phyloP scores from a whole-genome alignment of 1,284 basidiomycete genomes.

The Apiotrichum gamsii region DNA sequence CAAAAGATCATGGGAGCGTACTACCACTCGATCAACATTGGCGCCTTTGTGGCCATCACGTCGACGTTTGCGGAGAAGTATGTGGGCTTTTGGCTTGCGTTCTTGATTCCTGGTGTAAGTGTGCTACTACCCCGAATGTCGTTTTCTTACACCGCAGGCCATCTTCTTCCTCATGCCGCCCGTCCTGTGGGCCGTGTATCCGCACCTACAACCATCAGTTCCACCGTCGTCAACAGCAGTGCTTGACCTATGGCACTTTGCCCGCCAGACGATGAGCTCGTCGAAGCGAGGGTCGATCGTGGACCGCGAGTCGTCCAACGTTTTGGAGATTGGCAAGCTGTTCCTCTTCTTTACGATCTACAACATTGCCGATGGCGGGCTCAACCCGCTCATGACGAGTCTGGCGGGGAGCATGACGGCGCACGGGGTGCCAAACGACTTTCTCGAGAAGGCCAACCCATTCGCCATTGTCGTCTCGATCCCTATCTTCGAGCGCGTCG shows the following conservation, averaged over 20 bases:
- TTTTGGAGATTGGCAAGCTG: constrained; percentile 13
- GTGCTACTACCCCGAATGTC: not conserved
- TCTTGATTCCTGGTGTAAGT: constrained; percentile 18
- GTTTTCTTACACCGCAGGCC: constrained; percentile 2
- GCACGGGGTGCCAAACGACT: constrained; percentile 25
- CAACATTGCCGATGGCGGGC: constrained; percentile 20
- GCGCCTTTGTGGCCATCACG: constrained; percentile 21
- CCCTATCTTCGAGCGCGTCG: constrained; percentile 16
- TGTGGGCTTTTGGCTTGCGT: constrained; percentile 24
- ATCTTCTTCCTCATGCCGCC: constrained; percentile 24
- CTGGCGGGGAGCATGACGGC: constrained; percentile 26
- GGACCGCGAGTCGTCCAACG: not conserved
- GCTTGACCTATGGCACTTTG: constrained; percentile 3
- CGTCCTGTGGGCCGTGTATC: constrained; percentile 9
- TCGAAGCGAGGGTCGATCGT: no score
- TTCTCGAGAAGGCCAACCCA: constrained; percentile 25
- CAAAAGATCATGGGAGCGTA: constrained; percentile 28
- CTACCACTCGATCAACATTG: constrained; percentile 26
- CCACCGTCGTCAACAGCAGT: constrained; percentile 13
- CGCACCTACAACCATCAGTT: constrained; percentile 10
- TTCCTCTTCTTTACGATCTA: constrained; percentile 21
- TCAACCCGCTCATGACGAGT: constrained; percentile 21
- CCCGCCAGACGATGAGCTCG: not conserved
- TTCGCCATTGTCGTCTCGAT: constrained; percentile 23
- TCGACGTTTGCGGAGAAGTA: constrained; percentile 30